Conservation (phyloP, 306 rosid species). For the Bauhinia variegata region DNA sequence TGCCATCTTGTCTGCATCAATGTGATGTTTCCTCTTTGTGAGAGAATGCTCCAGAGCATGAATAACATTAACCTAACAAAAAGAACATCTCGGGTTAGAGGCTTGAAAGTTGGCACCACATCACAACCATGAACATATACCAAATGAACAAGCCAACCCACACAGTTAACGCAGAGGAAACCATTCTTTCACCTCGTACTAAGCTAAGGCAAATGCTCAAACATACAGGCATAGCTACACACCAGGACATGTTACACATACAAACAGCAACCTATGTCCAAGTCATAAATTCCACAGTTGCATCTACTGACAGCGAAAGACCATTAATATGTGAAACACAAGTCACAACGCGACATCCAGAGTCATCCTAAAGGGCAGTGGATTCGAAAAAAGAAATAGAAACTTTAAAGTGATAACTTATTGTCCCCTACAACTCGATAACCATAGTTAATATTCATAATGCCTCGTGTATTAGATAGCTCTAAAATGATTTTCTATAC, state of each 20-base stretch:
- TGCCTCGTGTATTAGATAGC: too few species aligned
- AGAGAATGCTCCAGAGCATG: slow-evolving; percentile 49
- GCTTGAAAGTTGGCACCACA: slow-evolving; percentile 15
- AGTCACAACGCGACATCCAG: not conserved
- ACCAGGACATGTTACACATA: not conserved
- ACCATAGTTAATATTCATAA: too few species aligned
- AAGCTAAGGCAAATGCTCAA: slow-evolving; percentile 4
- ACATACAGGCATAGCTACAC: not conserved
- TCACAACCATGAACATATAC: slow-evolving; percentile 12
- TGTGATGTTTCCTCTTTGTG: slow-evolving; percentile 55
- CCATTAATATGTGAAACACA: not conserved
- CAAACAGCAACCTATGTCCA: not conserved
- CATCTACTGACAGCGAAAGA: too few species aligned
- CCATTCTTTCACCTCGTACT: slow-evolving; percentile 10
- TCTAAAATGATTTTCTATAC: not conserved
- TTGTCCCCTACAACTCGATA: too few species aligned
- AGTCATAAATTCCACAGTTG: not conserved
- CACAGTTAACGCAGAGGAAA: slow-evolving; percentile 8
- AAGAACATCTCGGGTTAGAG: slow-evolving; percentile 30
- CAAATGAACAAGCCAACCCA: slow-evolving; percentile 13
- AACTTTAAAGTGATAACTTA: too few species aligned
- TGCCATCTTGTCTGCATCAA: slow-evolving; percentile 65
- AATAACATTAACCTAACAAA: slow-evolving; percentile 70
- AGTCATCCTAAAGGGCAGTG: not conserved
- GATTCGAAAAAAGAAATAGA: not conserved